These are phyloP conservation scores for Chlorella sp. DNA, from an alignment of 139 green algal species.

Conservation along the genomic window DNA sequence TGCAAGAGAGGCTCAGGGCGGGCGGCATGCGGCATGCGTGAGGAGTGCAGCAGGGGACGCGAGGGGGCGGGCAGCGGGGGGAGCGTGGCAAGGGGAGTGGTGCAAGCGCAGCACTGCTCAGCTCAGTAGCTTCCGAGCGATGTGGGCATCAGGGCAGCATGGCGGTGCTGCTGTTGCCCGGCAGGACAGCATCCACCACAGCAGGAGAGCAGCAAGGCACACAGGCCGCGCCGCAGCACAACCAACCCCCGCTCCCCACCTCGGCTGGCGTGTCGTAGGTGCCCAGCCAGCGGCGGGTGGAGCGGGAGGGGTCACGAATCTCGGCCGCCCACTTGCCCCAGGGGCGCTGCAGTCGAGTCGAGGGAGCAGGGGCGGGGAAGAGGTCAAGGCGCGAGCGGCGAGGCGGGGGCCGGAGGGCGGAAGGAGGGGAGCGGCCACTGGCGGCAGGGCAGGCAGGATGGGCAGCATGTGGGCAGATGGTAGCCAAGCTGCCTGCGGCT, in stretches of 20 bases:
- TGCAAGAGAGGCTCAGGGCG: conserved; percentile 27
- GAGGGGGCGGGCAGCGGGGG: too few relatives aligned
- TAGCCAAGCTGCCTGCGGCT: too few relatives aligned
- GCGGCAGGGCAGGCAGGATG: too few relatives aligned
- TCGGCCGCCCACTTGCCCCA: conserved; percentile 88
- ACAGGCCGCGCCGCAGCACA: too few relatives aligned
- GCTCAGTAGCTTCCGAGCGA: too few relatives aligned
- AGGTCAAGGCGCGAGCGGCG: not conserved
- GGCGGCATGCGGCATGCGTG: not conserved
- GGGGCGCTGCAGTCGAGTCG: conserved; percentile 52
- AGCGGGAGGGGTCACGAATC: conserved; percentile 73
- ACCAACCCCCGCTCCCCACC: not conserved
- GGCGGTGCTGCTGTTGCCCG: too few relatives aligned
- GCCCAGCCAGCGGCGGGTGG: conserved; percentile 79
- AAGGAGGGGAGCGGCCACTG: too few relatives aligned
- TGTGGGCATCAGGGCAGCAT: too few relatives aligned
- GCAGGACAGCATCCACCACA: too few relatives aligned
- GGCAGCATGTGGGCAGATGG: too few relatives aligned
- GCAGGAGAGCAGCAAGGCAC: too few relatives aligned
- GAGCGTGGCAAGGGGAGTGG: not conserved
- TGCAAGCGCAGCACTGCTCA: not conserved
- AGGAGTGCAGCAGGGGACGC: not conserved
- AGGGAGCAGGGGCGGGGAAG: not conserved
- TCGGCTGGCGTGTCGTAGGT: conserved; percentile 68
- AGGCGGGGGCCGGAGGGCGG: not conserved